phyloP scores from a whole-genome alignment of 1,139 yeast genomes.

The Torulaspora globosa region DNA sequence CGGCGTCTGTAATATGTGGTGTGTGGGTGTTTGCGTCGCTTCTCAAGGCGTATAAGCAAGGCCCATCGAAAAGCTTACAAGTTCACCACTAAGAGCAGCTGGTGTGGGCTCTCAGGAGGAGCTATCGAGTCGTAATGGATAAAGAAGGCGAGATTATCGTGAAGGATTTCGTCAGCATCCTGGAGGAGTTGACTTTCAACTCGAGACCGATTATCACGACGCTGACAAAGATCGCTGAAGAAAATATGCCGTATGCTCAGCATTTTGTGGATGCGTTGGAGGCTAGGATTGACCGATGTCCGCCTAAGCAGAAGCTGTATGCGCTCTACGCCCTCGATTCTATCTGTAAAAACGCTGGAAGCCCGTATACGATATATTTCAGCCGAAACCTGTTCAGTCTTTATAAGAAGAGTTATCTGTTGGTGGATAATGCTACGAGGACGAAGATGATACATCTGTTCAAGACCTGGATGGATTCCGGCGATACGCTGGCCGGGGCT shows the following conservation, averaged over 20 bases:
- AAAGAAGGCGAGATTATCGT: conserved; percentile 25
- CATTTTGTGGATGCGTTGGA: conserved; percentile 73
- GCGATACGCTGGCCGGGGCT: conserved; percentile 42
- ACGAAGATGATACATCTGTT: conserved; percentile 70
- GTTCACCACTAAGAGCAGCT: neutral
- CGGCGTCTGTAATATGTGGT: neutral
- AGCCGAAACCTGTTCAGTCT: conserved; percentile 39
- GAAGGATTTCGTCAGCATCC: conserved; percentile 32
- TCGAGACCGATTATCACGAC: conserved; percentile 86
- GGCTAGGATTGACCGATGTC: conserved; percentile 57
- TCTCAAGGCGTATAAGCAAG: neutral
- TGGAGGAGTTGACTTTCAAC: conserved; percentile 77
- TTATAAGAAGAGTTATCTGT: conserved; percentile 71
- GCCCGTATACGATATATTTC: conserved; percentile 79
- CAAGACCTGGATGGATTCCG: conserved; percentile 78
- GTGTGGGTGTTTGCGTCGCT: neutral
- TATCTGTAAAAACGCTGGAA: conserved; percentile 86
- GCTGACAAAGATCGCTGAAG: conserved; percentile 83
- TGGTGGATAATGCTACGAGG: conserved; percentile 72
- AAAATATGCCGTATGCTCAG: conserved; percentile 70
- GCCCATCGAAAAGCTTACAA: neutral
- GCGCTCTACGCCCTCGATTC: conserved; percentile 85
- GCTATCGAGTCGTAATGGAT: conserved; percentile 20
- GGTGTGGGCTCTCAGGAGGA: neutral
- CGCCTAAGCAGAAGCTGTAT: conserved; percentile 80